Evolutionary conservation across 371 early-diverging fungal genomes (phyloP), one percentile per base, ranked within the genome.

Genomic region (Rhizoclosmatium hyalinum): DNA sequence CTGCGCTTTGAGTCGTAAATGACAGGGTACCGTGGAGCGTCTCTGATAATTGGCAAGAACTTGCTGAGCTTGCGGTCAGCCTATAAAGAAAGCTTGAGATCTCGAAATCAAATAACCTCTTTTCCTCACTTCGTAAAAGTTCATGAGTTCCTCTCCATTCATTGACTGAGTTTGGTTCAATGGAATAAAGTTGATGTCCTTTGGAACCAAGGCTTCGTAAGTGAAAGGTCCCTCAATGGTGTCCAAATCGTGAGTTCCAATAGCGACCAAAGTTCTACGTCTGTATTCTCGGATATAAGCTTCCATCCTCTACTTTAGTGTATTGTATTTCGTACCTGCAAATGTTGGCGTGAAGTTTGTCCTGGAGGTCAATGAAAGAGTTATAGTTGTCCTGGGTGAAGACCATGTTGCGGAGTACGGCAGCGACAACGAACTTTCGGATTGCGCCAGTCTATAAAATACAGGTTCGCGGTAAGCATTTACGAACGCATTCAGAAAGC

Each of bases 181-280:
- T 14, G 99, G 99, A 21, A 88, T 84, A 84, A 99, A 99, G 42
- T 91, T 90, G 81, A 99, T 94, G 21, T 95, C 92, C 79, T 93
- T 91, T 62, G 97, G 98, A 62, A 90, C 78, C 65, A 91, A 85
- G 42, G 95, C 98, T 80, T 95, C 96, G 80, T 99, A 99, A n/a
- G 90, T 89, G 89, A 99, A 96, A 4, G 98, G 98, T 3, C 94
- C 95, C 74, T 92, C 81, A 47, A 99, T 87, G 6, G 96, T 98
- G 81, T 98, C 98, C 46, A 99, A 87, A 83, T 99, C 99, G 77
- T 99, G 99, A 10, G 99, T 99, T 74, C 99, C 99, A 78, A 99
- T 98, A 19, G 99, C 94, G 17, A 97, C 99, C 72, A 99, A 85
- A 2, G 94, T 93, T 80, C 99, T 94, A 88, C 96, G 96, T 80